Base-by-base conservation (phyloP, 2,329 filamentous ascomycete genomes). In the Ceratocystis albifundus region DNA sequence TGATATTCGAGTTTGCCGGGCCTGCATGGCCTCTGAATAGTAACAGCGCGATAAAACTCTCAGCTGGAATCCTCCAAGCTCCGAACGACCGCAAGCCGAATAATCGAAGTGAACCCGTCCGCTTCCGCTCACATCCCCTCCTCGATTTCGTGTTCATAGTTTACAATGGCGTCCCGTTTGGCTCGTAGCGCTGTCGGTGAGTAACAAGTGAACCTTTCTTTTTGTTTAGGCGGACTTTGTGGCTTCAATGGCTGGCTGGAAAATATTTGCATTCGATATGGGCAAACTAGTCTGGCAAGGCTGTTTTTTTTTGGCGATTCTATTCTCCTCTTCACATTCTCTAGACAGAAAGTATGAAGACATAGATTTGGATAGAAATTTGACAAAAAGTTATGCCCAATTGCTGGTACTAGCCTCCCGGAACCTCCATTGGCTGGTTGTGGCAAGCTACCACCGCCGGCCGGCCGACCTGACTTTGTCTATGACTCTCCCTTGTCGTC, bases 111-210 rank as follows among this genome's bases (percentile, higher is more conserved):
- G 75, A 76, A 79, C 75, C 67, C 36, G 36, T 1, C 36, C 61
- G 44, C 61, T 62, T 41, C 66, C 44, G 36, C 28, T 64, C 57
- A 32, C 63, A n/a, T 53, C 41, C 36, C 44, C 46, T 50, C 79
- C 75, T 79, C 78, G 36, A 12, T 41, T 41, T 41, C 82, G 53
- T 57, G 53, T 57, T 80, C 77, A 66, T 65, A 67, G 55, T 48
- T 78, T 84, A 89, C 82, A 88, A 97, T 97, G 93, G 93, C 93
- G 84, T 96, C 90, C 80, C 90, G 92, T 84, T 85, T 97, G 82
- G 90, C 88, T 85, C 91, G 89, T 85, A 92, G 87, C 84, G 90
- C 91, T 81, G 82, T 93, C 81, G 89, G 93, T 97, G 86, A 79
- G 90, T 86, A 65, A 22, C 22, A 65, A n/a, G 20, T 50, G 17